phyloP scores from a whole-genome alignment of 2,329 filamentous ascomycete species.

The Hirsutella rhossiliensis region DNA sequence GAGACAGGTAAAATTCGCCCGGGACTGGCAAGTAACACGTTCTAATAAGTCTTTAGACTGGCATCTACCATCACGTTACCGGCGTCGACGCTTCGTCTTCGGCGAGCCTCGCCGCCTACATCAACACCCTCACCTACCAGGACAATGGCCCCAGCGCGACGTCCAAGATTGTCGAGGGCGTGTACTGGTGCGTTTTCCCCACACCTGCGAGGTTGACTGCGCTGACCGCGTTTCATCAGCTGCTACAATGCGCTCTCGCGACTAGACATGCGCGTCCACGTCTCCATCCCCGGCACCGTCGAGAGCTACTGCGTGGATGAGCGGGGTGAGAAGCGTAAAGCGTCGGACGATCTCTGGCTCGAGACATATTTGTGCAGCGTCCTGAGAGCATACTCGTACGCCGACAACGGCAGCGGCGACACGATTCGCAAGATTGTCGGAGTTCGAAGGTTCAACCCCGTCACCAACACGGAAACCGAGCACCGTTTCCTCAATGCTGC shows the following conservation, averaged over 20 bases:
- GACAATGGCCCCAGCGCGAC: constrained; percentile 59
- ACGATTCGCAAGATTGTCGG: constrained; percentile 94
- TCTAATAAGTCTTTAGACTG: constrained; percentile 44
- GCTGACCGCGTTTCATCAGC: constrained; percentile 19
- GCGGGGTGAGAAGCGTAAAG: constrained; percentile 84
- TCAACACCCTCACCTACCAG: constrained; percentile 91
- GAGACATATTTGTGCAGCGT: constrained; percentile 97
- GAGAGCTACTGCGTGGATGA: constrained; percentile 98
- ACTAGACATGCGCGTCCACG: constrained; percentile 95
- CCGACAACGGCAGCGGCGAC: constrained; percentile 88
- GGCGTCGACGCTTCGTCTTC: constrained; percentile 96
- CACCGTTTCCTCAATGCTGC: constrained; percentile 92
- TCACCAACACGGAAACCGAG: constrained; percentile 96
- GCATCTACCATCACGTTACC: constrained; percentile 95
- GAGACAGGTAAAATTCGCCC: constrained; percentile 33
- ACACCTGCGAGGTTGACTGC: neutral
- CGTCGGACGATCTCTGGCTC: constrained; percentile 89
- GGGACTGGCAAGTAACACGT: neutral
- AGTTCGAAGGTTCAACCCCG: constrained; percentile 92
- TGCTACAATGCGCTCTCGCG: constrained; percentile 99
- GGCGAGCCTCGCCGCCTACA: constrained; percentile 91
- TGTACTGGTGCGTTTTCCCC: constrained; percentile 65
- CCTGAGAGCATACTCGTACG: constrained; percentile 87
- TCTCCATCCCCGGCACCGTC: constrained; percentile 90
- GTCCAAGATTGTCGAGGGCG: constrained; percentile 82